phyloP scores from a whole-genome alignment of 345 rosid species.

The Eucalyptus caleyi region DNA sequence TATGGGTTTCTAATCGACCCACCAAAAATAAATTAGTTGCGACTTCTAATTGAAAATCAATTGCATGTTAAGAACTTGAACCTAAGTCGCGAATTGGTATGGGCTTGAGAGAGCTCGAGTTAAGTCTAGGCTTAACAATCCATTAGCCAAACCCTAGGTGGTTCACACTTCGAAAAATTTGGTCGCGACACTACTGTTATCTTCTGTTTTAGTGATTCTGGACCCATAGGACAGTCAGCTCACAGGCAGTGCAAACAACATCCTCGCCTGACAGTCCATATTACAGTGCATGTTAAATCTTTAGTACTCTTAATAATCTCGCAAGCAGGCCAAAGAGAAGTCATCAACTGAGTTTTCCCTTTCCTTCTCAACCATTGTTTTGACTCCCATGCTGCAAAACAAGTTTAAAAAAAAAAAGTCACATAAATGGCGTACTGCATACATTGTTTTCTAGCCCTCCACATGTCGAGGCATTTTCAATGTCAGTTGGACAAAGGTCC shows the following conservation, averaged over 20 bases:
- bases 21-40: no score
- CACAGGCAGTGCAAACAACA: slow-evolving; percentile 35
- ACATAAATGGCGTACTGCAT: not conserved
- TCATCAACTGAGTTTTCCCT: slow-evolving; percentile 3
- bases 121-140: no score
- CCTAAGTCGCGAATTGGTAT: no score
- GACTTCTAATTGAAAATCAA: no score
- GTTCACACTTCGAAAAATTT: no score
- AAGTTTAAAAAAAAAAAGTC: not conserved
- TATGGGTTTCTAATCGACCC: no score
- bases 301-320: slow-evolving; percentile 4
- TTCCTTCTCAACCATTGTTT: slow-evolving; percentile 28
- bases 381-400: slow-evolving; percentile 18
- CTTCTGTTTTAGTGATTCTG: slow-evolving; percentile 45
- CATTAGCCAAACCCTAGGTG: no score
- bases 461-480: not conserved
- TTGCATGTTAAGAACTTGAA: no score
- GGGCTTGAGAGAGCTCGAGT: no score
- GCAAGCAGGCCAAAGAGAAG: slow-evolving; percentile 33
- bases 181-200: no score
- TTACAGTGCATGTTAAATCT: not conserved
- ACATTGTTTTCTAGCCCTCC: not conserved
- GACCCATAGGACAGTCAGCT: slow-evolving; percentile 57
- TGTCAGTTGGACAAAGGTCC: not conserved
- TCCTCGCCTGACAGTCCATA: not conserved